Evolutionary conservation across 139 green algal species (phyloP).

Genomic region (Zygnema cylindricum): DNA sequence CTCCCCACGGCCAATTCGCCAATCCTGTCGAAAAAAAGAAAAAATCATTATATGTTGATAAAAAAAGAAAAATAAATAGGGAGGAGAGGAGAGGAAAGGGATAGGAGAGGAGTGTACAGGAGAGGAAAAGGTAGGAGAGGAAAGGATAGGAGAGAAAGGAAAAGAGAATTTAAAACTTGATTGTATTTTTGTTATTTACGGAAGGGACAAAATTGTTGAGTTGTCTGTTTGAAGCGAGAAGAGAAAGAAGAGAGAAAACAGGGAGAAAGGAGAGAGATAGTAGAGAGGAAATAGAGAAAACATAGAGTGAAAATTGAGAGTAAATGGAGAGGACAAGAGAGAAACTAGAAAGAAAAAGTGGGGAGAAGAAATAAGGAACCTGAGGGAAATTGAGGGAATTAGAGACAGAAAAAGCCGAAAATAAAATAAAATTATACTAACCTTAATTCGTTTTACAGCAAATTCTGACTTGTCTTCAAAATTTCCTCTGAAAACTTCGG

Average conservation of each 20-base stretch:
- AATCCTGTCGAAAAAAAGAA: too few relatives aligned
- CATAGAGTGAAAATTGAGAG: background rate
- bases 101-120: background rate
- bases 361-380: background rate
- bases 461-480: conserved; percentile 59
- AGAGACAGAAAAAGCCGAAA: background rate
- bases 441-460: conserved; percentile 68
- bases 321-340: background rate
- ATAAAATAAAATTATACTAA: background rate
- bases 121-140: background rate
- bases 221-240: too few relatives aligned
- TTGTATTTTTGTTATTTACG: background rate
- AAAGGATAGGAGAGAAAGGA: background rate
- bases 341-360: background rate
- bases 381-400: background rate
- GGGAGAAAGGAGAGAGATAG: too few relatives aligned
- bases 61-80: too few relatives aligned
- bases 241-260: too few relatives aligned
- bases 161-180: background rate
- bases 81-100: too few relatives aligned
- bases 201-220: too few relatives aligned
- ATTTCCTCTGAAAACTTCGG: conserved; percentile 63
- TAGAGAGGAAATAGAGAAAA: background rate
- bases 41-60: too few relatives aligned
- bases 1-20: background rate